Evolutionary conservation across 2,329 filamentous ascomycete genomes (phyloP).

Genomic region (Ceratocystis lukuohia): DNA sequence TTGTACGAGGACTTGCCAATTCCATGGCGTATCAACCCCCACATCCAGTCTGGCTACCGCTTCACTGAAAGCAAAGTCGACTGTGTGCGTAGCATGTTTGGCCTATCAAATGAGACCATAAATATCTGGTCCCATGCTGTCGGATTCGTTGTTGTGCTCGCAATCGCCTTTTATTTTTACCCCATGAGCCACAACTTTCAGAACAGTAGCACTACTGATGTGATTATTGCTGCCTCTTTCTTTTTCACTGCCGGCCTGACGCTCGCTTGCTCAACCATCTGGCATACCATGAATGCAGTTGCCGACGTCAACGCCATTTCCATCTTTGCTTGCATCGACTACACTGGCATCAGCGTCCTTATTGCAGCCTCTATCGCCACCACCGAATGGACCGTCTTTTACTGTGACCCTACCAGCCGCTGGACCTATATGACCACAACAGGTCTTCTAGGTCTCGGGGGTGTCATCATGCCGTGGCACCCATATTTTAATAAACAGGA

Average conservation of each 20-base stretch:
- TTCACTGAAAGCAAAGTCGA: constrained; percentile 86
- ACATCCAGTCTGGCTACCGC: constrained; percentile 83
- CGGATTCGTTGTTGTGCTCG: constrained; percentile 73
- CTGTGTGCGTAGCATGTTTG: constrained; percentile 72
- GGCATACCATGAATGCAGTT: constrained; percentile 98
- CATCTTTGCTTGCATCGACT: constrained; percentile 94
- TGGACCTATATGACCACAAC: constrained; percentile 78
- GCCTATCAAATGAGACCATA: constrained; percentile 80
- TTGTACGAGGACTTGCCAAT: constrained; percentile 79
- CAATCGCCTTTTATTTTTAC: constrained; percentile 92
- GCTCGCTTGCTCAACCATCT: constrained; percentile 84
- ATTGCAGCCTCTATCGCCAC: constrained; percentile 96
- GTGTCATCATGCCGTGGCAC: constrained; percentile 90
- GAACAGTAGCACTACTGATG: constrained; percentile 72
- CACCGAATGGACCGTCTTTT: constrained; percentile 96
- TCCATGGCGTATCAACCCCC: constrained; percentile 89
- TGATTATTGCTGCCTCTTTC: constrained; percentile 84
- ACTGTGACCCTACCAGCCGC: constrained; percentile 81
- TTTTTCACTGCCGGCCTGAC: constrained; percentile 94
- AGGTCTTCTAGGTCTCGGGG: constrained; percentile 65
- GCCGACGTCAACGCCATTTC: constrained; percentile 81
- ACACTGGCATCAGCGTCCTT: constrained; percentile 89
- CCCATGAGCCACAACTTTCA: constrained; percentile 77
- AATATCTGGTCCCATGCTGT: constrained; percentile 97
- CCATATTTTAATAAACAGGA: constrained; percentile 84